Base-by-base conservation (phyloP, 2,329 filamentous ascomycete species). In the Alternaria brassicicola region DNA sequence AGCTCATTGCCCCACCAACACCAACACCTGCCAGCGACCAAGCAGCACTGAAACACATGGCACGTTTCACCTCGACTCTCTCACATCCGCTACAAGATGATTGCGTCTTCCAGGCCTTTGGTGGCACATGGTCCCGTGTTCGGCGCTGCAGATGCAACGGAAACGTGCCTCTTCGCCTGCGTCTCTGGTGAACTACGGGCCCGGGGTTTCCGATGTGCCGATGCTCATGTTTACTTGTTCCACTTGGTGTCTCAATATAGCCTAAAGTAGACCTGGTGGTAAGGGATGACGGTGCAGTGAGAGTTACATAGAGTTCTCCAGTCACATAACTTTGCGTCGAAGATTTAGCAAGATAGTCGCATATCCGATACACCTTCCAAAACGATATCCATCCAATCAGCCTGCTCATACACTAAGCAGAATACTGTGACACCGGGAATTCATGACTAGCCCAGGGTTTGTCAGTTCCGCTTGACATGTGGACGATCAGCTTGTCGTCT, bases 51-150 rank as follows among this genome's bases (percentile, higher is more conserved):
- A 59, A 59, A 62, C 59, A 35, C 50, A 52, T 50, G 52, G 52
- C 63, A 57, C 45, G 64, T 66, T 66, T 66, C 64, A 66, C 53
- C 49, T 61, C 50, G 57, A 53, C 61, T 51, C 45, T 45, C 56
- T 45, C 47, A 57, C 57, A 59, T 45, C 51, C 23, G 33, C 26
- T 49, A 13, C 26, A 33, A 31, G 23, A 46, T 55, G 26, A 53
- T 53, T 53, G 52, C 48, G 38, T 36, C 52, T 52, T 52, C 48
- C 41, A 36, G 31, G 19, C 30, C 30, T 33, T 23, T 25, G 47
- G 30, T 47, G 48, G 50, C 42, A 26, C 15, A 39, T 26, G 33
- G 19, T 45, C 41, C 52, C 47, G 30, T 47, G 47, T 28, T 26
- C n/a, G 39, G 17, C 19, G 23, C 25, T 51, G 52, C 41, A 47